Base-by-base conservation (phyloP, 2,329 filamentous ascomycete genomes). In the Monosporascus sp. region DNA sequence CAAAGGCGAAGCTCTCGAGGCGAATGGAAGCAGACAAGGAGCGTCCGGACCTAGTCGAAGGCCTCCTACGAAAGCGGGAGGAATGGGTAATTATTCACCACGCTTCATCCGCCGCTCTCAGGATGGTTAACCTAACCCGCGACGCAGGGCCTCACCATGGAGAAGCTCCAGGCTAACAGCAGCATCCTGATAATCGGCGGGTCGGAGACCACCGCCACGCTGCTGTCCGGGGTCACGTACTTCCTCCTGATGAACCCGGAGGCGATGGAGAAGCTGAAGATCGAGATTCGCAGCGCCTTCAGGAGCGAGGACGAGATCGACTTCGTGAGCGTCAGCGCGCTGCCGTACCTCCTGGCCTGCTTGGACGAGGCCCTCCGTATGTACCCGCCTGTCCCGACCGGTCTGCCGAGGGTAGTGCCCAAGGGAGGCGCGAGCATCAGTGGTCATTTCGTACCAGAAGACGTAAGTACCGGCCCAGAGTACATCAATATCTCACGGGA, bases 181-280 rank as follows among this genome's bases (percentile, higher is more conserved):
- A 48, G 41, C 31, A 37, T 53, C 17, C 51, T 57, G 9, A 55
- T 55, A 19, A 48, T 55, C 17, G 76, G 72, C 0, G 76, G 76
- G 0, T 71, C 67, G 5, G 75, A 78, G 51, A 78, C 76, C 0
- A 78, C 74, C 0, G 75, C 75, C 0, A 75, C 75, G 0, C 60
- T 70, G 2, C 61, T 79, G 2, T 62, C 67, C 0, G 76, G 75
- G 2, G 61, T 66, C 0, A 74, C 73, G 0, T 78, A 70, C 50
- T 64, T 73, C 0, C 63, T 81, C 0, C 60, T 74, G 22, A 56
- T 48, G 14, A 50, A 66, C 19, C 63, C 68, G 1, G 54, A 65
- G 1, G 60, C 58, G 16, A 55, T 71, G 6, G 41, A 63, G n/a
- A 72, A 59, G 27, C 49, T 76, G 22, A 62, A 62, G 3, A 22